A percentile compares a stretch with the other conserved stretches of the same genome.
Evolutionary conservation across 768 basidiomycete genomes (phyloP).

Genomic region (Gelatoporia subvermispora): DNA sequence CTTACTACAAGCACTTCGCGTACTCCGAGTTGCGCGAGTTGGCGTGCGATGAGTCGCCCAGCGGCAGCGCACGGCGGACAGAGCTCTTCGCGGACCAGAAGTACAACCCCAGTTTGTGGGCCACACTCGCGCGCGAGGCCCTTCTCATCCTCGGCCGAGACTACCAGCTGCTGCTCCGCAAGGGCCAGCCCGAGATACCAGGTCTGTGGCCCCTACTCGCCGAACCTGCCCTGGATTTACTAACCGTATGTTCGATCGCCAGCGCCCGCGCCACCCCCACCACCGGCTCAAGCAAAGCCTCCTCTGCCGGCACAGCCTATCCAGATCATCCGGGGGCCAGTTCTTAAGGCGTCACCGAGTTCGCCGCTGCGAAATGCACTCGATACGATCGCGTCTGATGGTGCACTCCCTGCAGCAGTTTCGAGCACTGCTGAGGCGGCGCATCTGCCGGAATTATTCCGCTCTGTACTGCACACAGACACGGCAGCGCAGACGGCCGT

Average conservation of each 20-base stretch:
- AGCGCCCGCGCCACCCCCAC: conserved; percentile 24
- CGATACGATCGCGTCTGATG: conserved; percentile 56
- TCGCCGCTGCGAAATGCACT: conserved; percentile 53
- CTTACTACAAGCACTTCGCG: conserved; percentile 56
- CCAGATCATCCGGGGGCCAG: conserved; percentile 32
- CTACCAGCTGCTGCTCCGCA: conserved; percentile 59
- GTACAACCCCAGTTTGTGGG: conserved; percentile 61
- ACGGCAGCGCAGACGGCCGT: conserved; percentile 18
- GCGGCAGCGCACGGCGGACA: conserved; percentile 41
- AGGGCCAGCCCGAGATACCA: conserved; percentile 42
- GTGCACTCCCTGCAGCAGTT: conserved; percentile 32
- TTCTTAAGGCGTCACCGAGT: conserved; percentile 38
- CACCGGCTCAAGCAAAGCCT: conserved; percentile 29
- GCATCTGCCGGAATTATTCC: conserved; percentile 48
- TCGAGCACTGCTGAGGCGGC: conserved; percentile 45
- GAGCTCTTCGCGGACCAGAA: conserved; percentile 68
- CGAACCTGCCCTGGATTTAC: conserved; percentile 6
- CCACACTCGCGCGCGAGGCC: conserved; percentile 49
- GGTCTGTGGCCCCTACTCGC: conserved; percentile 7
- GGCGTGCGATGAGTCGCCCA: conserved; percentile 37
- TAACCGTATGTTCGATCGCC: background rate
- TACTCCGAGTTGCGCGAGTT: conserved; percentile 57
- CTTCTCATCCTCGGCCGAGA: conserved; percentile 61
- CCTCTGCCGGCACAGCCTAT: conserved; percentile 33
- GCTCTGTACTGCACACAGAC: conserved; percentile 27